phyloP scores from a whole-genome alignment of 2,329 filamentous ascomycete species.

The Aureobasidium melanogenum region DNA sequence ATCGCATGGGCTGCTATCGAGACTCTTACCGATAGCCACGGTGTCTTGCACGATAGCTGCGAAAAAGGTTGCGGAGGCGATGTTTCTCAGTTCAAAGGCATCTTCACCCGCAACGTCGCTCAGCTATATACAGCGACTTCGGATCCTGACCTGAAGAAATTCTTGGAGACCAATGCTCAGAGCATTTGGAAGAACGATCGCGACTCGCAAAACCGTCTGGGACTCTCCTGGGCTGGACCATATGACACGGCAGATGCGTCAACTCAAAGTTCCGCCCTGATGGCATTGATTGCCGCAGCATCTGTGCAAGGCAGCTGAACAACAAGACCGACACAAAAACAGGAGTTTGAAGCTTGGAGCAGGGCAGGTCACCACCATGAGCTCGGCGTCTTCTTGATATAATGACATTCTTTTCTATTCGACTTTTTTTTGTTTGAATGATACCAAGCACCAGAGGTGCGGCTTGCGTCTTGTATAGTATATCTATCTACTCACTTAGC shows the following conservation, averaged over 20 bases:
- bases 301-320: not conserved
- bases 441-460: not conserved
- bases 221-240: slow-evolving; percentile 56
- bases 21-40: slow-evolving; percentile 27
- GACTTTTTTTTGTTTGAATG: not conserved
- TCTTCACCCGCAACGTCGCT: slow-evolving; percentile 58
- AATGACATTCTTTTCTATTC: not conserved
- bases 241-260: slow-evolving; percentile 43
- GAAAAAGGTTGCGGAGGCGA: slow-evolving; percentile 28
- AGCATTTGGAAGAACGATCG: slow-evolving; percentile 55
- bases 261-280: slow-evolving; percentile 57
- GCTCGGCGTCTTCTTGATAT: not conserved
- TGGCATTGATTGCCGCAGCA: slow-evolving; percentile 55
- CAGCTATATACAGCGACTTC: slow-evolving; percentile 45
- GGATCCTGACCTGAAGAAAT: slow-evolving; percentile 40
- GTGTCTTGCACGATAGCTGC: slow-evolving; percentile 31
- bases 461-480: not conserved
- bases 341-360: not conserved
- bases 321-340: not conserved
- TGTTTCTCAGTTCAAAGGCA: slow-evolving; percentile 58
- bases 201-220: slow-evolving; percentile 38
- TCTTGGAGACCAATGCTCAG: slow-evolving; percentile 53
- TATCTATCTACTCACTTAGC: not conserved
- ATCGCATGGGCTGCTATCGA: slow-evolving; percentile 32
- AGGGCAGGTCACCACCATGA: not conserved